phyloP scores from a whole-genome alignment of 2,329 filamentous ascomycete species.

The Sporothrix luriei region DNA sequence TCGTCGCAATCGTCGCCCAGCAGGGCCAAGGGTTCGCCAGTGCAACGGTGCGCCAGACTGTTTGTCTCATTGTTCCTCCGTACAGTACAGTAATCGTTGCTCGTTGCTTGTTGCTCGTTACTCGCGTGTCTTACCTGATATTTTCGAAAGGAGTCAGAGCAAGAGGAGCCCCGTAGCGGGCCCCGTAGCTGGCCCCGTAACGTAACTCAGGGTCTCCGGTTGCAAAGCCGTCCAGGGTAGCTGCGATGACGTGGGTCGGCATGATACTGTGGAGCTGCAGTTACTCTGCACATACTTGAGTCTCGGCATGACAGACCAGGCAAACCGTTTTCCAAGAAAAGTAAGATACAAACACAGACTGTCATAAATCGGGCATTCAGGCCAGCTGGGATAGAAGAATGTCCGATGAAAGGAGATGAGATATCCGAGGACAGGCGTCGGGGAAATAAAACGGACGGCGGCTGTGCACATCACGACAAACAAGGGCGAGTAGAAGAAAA shows the following conservation, averaged over 20 bases:
- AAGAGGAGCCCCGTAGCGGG: background rate
- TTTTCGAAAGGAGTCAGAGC: background rate
- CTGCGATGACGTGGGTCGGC: background rate
- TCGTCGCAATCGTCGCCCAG: background rate
- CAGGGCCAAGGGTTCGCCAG: slow-evolving; percentile 3
- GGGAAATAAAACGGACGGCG: background rate
- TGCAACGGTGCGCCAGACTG: background rate
- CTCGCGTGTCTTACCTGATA: background rate
- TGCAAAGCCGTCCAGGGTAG: slow-evolving; percentile 5
- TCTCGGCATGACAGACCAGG: slow-evolving; percentile 1
- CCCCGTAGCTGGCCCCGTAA: slow-evolving; percentile 8
- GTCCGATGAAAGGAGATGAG: background rate
- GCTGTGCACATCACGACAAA: background rate
- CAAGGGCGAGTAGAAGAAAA: background rate
- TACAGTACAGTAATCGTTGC: no score
- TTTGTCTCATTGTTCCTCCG: background rate
- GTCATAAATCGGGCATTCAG: background rate
- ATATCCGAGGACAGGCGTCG: slow-evolving; percentile 11
- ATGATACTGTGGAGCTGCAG: background rate
- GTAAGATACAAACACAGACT: no score
- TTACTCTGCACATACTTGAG: background rate
- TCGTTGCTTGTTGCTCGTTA: background rate
- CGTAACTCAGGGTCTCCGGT: slow-evolving; percentile 17
- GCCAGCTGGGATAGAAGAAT: background rate
- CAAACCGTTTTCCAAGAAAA: background rate